Evolutionary conservation across 768 basidiomycete genomes (phyloP), one percentile per base, ranked within the genome.

Genomic region (Mycena crocata): DNA sequence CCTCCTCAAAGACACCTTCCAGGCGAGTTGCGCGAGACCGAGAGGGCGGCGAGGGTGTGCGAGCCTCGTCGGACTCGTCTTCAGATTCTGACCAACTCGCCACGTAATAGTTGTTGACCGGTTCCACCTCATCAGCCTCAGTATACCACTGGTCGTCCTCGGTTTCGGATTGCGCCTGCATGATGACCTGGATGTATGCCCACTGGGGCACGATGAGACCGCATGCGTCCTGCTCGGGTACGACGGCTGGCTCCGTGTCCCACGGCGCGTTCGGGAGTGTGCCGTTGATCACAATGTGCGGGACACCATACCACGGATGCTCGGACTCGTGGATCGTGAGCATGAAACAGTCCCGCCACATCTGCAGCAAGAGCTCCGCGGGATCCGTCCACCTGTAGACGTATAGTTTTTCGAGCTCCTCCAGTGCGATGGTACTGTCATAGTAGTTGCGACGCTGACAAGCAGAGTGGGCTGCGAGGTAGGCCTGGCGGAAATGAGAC

Each of bases 301-400:
- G 85, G 17, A 77, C 75, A 8, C 54, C 31, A 46, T 65, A 70
- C 66, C 77, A 83, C 13, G 86, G 85, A 55, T 66, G 73, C 14
- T 73, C 64, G 21, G 87, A 87, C 66, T 86, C 84, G 24, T 85
- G 70, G 57, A 87, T 71, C 6, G 75, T 76, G 24, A 81, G 74
- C 8, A 80, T 81, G n/a, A 66, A 70, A 31, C 71, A 72, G 9
- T 68, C 65, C 24, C 70, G 69, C 51, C 51, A 67, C 23, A 44
- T 12, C 37, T 63, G 46, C 40, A 70, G 69, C 34, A 61, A 26
- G 3, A 48, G 52, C 24, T 84, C 81, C 32, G 84, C 87, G 49
- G 85, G 83, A 73, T 89, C 87, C 30, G 74, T 75, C 87, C 87
- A 89, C 42, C 64, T 61, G 71, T 81, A 87, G 8, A 24, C 24